Base-by-base conservation (phyloP, 805 yeast genomes). In the Starmerella powellii region DNA sequence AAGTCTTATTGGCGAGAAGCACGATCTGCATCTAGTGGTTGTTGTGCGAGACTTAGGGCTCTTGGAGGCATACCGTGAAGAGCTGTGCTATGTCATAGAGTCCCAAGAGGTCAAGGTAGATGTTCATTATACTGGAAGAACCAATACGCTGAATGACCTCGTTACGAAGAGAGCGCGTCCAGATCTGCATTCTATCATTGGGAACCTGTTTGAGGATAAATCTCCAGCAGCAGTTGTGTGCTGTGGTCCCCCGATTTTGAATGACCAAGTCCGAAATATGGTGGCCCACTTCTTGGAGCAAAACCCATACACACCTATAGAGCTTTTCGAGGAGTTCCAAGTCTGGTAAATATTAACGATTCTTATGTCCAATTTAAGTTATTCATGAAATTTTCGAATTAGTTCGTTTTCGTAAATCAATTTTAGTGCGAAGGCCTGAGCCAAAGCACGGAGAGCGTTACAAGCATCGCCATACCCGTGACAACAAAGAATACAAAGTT, bases 321-420 rank as follows among this genome's bases (percentile, higher is more conserved):
- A 78, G 46, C 74, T 72, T 54, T 72, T 66, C 53, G 91, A 82
- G 55, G 85, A 80, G 56, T 63, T 76, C 39, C 85, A 79, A 59
- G 65, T 70, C 12, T 80, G 88, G 88, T 74, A 23, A 31, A n/a
- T n/a, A n/a, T n/a, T n/a, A n/a, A n/a, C n/a, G n/a, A n/a, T n/a
- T n/a, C n/a, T n/a, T n/a, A n/a, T n/a, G 26, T 23, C 26, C 10
- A 23, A 6, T 23, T 8, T 23, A 24, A 15, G 11, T 32, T 27
- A 4, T 24, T 38, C 31, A 29, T 29, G 15, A 29, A 29, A 13
- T 29, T 29, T n/a, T 16, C 8, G 17, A 29, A 13, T 8, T 16
- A 6, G n/a, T 16, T 13, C 15, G 15, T 10, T 10, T 26, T 26
- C 29, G 29, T 26, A 10, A 26, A 26, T 10, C 26, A 6, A 23